Evolutionary conservation across 2,329 filamentous ascomycete genomes (phyloP).

Genomic region (Emergomyces pasteurianus): DNA sequence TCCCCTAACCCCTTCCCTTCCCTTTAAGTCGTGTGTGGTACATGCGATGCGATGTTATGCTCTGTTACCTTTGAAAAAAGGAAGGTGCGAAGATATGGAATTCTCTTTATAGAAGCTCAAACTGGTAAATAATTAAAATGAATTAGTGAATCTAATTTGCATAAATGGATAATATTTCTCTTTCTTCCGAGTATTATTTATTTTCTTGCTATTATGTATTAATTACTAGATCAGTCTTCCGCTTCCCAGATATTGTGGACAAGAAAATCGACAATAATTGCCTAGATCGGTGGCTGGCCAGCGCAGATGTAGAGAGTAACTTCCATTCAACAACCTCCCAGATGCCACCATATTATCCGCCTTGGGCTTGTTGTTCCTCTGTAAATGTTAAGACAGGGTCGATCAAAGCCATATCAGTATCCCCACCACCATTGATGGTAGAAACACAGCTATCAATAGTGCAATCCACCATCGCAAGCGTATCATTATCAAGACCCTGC

Average conservation of each 20-base stretch:
- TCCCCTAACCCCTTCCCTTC: background rate
- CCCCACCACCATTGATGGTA: constrained; percentile 2
- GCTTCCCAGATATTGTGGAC: background rate
- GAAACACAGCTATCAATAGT: background rate
- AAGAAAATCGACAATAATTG: background rate
- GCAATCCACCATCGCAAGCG: background rate
- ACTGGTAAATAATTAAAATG: background rate
- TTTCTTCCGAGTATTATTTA: background rate
- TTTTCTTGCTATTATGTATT: background rate
- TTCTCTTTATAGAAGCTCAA: too few relatives aligned
- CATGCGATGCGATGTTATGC: background rate
- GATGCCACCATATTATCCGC: background rate
- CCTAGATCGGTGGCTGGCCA: background rate
- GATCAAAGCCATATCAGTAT: constrained; percentile 22
- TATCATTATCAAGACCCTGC: background rate
- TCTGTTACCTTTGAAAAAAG: background rate
- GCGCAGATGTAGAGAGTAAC: background rate
- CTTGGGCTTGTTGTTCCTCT: background rate
- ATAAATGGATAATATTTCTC: background rate
- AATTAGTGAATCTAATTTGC: background rate
- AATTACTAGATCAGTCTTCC: background rate
- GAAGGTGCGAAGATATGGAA: background rate
- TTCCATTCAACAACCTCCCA: background rate
- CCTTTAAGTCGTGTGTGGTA: background rate
- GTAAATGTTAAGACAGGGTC: constrained; percentile 24